Conservation (phyloP, 1,139 yeast species). For the Geotrichum fermentans region DNA sequence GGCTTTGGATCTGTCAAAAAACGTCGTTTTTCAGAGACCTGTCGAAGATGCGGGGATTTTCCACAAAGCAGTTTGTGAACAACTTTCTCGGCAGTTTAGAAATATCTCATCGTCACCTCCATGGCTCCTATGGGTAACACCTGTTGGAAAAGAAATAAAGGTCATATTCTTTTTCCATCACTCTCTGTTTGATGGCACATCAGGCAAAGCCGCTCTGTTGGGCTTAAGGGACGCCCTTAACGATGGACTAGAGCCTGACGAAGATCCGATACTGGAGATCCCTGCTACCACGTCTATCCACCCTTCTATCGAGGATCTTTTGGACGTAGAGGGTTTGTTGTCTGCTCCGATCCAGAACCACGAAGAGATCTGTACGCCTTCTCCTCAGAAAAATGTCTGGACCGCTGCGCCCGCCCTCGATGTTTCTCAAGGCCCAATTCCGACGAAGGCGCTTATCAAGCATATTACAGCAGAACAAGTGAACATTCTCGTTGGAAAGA, state of each 20-base stretch:
- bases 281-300: background rate
- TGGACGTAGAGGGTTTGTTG: no score
- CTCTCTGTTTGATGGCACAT: conserved; percentile 13
- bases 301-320: conserved; percentile 12
- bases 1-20: conserved; percentile 4
- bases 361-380: no score
- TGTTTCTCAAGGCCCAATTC: conserved; percentile 1
- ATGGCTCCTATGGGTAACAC: conserved; percentile 18
- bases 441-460: conserved; percentile 2
- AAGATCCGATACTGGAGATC: background rate
- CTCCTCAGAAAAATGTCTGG: background rate
- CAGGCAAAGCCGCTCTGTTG: conserved; percentile 4
- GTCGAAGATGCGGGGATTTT: background rate
- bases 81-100: conserved; percentile 6
- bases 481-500: background rate
- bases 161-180: conserved; percentile 16
- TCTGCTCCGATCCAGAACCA: no score
- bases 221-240: conserved; percentile 7
- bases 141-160: background rate
- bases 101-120: conserved; percentile 6
- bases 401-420: background rate
- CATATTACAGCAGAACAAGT: background rate
- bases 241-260: background rate
- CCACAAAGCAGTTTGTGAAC: background rate
- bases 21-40: background rate